Percentiles rank a stretch among this genome's conserved stretches.
Conservation (phyloP, 2,329 filamentous ascomycete genomes). For the Aureobasidium pullulans region DNA sequence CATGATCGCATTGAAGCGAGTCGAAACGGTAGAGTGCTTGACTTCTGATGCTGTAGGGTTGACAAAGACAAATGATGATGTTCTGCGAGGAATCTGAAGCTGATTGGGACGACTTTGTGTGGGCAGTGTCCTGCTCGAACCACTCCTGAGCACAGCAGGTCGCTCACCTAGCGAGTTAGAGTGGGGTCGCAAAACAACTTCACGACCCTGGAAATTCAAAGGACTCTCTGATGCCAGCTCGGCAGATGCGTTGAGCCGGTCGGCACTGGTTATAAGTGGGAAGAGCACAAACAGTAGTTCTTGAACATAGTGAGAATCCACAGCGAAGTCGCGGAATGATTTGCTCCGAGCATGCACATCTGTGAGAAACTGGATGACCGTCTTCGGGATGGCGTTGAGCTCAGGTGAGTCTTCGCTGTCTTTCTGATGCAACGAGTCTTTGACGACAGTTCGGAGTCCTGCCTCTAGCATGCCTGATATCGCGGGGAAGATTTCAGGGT, state of each 20-base stretch:
- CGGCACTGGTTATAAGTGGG: conserved; percentile 78
- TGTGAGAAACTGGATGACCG: conserved; percentile 69
- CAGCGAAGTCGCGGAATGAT: conserved; percentile 74
- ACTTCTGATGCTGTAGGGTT: conserved; percentile 57
- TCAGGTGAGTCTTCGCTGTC: conserved; percentile 42
- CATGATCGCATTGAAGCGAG: conserved; percentile 57
- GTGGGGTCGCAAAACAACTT: conserved; percentile 73
- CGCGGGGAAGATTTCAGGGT: conserved; percentile 71
- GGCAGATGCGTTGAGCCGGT: conserved; percentile 72
- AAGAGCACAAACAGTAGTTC: conserved; percentile 74
- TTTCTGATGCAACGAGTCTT: background rate
- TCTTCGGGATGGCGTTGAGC: conserved; percentile 58
- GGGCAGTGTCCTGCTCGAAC: conserved; percentile 35
- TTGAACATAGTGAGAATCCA: conserved; percentile 73
- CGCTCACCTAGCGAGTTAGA: conserved; percentile 50
- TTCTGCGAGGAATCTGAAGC: conserved; percentile 63
- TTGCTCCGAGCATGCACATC: conserved; percentile 70
- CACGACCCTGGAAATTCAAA: conserved; percentile 76
- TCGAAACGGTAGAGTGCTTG: conserved; percentile 47
- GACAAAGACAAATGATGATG: conserved; percentile 86
- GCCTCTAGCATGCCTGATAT: conserved; percentile 82
- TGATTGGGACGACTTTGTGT: conserved; percentile 23
- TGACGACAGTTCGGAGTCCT: conserved; percentile 65
- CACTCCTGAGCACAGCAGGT: conserved; percentile 64
- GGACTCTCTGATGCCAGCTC: conserved; percentile 79